These are phyloP conservation scores for Alisma plantagoaquatica DNA, from an alignment of 106 monocot species.

Conservation along the genomic window DNA sequence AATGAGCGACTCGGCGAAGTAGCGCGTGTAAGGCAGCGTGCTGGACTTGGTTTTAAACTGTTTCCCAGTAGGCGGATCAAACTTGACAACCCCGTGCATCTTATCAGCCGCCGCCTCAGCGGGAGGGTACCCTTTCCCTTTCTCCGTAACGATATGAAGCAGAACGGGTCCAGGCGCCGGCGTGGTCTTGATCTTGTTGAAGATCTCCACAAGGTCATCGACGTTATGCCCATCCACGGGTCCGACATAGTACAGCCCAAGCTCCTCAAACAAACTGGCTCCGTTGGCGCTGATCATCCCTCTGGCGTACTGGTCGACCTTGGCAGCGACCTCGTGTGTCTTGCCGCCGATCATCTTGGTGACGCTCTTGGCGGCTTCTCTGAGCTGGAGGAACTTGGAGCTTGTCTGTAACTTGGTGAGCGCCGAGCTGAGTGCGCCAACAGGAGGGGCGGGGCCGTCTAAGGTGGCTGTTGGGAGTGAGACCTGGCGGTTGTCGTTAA, in stretches of 20 bases:
- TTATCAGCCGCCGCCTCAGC: too few species aligned
- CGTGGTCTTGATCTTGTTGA: conserved; percentile 54
- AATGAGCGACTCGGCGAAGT: too few species aligned
- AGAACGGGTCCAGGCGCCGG: conserved; percentile 47
- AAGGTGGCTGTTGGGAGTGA: conserved; percentile 51
- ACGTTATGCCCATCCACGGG: conserved; percentile 75
- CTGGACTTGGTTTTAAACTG: too few species aligned
- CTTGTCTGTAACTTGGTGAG: conserved; percentile 81
- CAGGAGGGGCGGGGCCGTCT: conserved; percentile 29
- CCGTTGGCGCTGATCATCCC: too few species aligned
- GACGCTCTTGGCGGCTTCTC: conserved; percentile 85
- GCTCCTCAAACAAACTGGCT: conserved; percentile 88
- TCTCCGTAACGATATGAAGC: too few species aligned
- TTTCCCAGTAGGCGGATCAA: too few species aligned
- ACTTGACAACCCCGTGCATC: too few species aligned
- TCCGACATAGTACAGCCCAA: conserved; percentile 82
- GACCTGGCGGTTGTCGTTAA: conserved; percentile 75
- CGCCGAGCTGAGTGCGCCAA: conserved; percentile 55
- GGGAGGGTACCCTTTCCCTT: too few species aligned
- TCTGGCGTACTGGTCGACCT: too few species aligned
- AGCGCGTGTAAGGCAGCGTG: too few species aligned
- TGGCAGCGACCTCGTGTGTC: too few species aligned
- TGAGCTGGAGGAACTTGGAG: conserved; percentile 48
- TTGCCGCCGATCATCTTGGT: too few species aligned
- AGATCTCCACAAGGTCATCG: conserved; percentile 64